Evolutionary conservation across 768 basidiomycete genomes (phyloP).

Genomic region (Sistotremastrum suecicum): DNA sequence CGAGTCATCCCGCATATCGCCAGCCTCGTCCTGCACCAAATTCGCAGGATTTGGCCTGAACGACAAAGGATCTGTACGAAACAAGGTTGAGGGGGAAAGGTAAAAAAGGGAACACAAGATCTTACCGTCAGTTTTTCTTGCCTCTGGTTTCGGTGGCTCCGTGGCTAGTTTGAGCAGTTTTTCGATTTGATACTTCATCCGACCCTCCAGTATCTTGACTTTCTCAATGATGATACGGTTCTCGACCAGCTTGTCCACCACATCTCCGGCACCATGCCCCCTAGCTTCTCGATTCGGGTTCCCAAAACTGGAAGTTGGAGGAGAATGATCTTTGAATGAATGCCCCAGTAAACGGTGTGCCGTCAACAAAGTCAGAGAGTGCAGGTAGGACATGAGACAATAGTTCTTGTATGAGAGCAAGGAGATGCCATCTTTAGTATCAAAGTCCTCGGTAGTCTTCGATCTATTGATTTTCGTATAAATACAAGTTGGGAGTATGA

Average conservation of each 20-base stretch:
- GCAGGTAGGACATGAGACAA: conserved; percentile 71
- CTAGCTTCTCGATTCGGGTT: conserved; percentile 33
- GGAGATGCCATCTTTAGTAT: conserved; percentile 74
- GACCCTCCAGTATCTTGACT: conserved; percentile 65
- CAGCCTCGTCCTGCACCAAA: conserved; percentile 31
- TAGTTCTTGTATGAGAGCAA: conserved; percentile 82
- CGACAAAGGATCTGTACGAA: conserved; percentile 62
- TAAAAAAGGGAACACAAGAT: conserved; percentile 1
- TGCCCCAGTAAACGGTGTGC: conserved; percentile 60
- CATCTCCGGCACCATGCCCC: conserved; percentile 51
- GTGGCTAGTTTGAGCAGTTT: conserved; percentile 75
- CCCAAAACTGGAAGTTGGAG: conserved; percentile 39
- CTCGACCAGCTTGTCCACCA: conserved; percentile 70
- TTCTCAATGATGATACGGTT: conserved; percentile 80
- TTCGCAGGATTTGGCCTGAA: conserved; percentile 85
- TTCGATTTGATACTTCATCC: conserved; percentile 92
- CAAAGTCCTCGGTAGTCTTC: conserved; percentile 21
- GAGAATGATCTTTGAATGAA: conserved; percentile 29
- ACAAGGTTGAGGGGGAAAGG: neutral
- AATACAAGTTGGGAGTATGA: neutral
- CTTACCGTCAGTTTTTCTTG: conserved; percentile 42
- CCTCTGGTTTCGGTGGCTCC: conserved; percentile 29
- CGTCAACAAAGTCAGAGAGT: conserved; percentile 61
- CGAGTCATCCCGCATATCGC: conserved; percentile 17
- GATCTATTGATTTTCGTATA: conserved; percentile 11